Percentiles rank a stretch among this genome's conserved stretches.
Conservation (phyloP, 495 filamentous ascomycete genomes). For the Penicillium manginii region DNA sequence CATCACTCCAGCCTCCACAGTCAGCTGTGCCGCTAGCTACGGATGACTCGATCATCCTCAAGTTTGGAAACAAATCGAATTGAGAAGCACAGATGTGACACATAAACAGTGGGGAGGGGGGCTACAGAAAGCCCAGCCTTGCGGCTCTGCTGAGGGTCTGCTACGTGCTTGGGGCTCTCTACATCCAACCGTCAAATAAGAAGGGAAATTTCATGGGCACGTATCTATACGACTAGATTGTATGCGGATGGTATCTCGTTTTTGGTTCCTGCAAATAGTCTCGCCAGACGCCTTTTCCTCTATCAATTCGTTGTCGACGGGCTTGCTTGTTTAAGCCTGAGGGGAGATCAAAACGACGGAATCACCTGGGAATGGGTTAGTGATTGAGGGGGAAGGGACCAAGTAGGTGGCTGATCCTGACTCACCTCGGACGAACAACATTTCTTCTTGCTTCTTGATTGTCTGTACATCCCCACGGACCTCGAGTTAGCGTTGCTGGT, state of each 20-base stretch:
- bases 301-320: conserved; percentile 19
- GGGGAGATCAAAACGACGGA: conserved; percentile 96
- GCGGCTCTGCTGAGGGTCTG: conserved; percentile 18
- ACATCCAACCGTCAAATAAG: background rate
- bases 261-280: conserved; percentile 19
- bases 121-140: background rate
- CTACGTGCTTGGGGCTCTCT: background rate
- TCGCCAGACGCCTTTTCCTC: conserved; percentile 30
- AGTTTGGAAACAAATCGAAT: conserved; percentile 18
- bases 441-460: conserved; percentile 93
- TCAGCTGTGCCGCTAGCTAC: conserved; percentile 2
- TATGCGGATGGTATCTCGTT: conserved; percentile 30
- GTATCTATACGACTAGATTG: conserved; percentile 32
- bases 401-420: conserved; percentile 5
- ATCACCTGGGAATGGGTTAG: conserved; percentile 63
- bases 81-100: conserved; percentile 16
- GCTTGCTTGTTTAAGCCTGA: conserved; percentile 49
- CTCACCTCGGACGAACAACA: conserved; percentile 98
- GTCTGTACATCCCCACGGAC: conserved; percentile 58
- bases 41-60: background rate
- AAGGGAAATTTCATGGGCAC: conserved; percentile 36
- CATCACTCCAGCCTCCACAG: background rate
- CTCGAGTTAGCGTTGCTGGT: conserved; percentile 18
- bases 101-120: background rate
- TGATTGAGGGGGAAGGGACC: background rate